Evolutionary conservation across 495 filamentous ascomycete genomes (phyloP), one percentile per base, ranked within the genome.

Genomic region (Neurospora africana): DNA sequence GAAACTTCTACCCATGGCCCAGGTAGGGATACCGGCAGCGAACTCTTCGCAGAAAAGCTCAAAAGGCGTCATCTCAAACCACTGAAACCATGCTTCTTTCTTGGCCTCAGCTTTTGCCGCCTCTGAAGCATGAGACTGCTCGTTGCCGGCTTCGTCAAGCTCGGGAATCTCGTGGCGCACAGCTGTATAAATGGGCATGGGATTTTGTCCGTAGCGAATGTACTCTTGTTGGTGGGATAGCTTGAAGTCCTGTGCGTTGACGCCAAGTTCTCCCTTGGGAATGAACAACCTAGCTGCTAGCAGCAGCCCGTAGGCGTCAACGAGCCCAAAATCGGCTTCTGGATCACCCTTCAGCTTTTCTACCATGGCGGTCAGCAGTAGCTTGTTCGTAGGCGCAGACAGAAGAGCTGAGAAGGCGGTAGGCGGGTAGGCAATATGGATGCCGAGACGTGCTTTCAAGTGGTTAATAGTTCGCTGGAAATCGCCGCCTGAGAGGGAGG

Each of bases 11-110:
- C 95, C 95, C 72, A 99, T 82, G 9, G 93, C 91, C 94, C 94
- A 99, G 0, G 92, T 97, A 0, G 95, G 95, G 72, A 99, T 98
- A 15, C 95, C 94, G 21, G 95, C 95, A 68, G 80, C 79, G 61
- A 87, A 89, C 73, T 98, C 95, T 79, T 99, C 95, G 78, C 93
- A 97, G 80, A 93, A 98, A 75, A 99, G 90, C 81, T 99, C 95
- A 75, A 97, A 99, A 0, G 95, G 95, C 0, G 93, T 97, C 72
- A 94, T 89, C 74, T 99, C 95, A 75, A 97, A 98, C 95, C 95
- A 99, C 76, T 99, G 95, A 75, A 99, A 99, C 92, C 94, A 99
- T 3, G 92, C 86, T 78, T 95, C 89, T 69, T 85, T 86, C 75
- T 87, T 89, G 3, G 93, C 90, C 69, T 88, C 86, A 70, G 87